Evolutionary conservation across 768 basidiomycete species (phyloP).

Genomic region (Mycena pura): DNA sequence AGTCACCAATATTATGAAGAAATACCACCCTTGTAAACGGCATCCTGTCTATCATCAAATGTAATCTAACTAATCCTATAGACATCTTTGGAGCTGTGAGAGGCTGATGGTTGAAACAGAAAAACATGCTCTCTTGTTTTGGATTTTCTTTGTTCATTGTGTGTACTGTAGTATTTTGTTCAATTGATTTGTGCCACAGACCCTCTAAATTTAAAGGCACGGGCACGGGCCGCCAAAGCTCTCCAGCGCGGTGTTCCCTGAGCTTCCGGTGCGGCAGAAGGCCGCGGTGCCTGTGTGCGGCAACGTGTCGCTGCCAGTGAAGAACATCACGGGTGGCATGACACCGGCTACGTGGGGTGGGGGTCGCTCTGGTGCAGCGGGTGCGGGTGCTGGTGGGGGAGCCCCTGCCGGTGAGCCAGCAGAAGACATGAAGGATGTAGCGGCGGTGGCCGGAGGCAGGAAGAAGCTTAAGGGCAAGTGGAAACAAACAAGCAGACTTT

Average conservation of each 20-base stretch:
- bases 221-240: conserved; percentile 58
- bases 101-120: not conserved
- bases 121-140: not conserved
- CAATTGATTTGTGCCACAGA: too few relatives aligned
- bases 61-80: not conserved
- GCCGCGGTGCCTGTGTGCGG: conserved; percentile 62
- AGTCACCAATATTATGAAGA: not conserved
- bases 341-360: conserved; percentile 50
- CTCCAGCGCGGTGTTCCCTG: conserved; percentile 70
- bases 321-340: conserved; percentile 56
- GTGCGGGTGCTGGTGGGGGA: conserved; percentile 12
- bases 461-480: conserved; percentile 84
- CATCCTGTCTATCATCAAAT: not conserved
- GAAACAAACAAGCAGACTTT: conserved; percentile 86
- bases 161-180: too few relatives aligned
- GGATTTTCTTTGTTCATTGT: not conserved
- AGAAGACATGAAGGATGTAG: conserved; percentile 58
- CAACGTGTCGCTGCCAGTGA: conserved; percentile 70
- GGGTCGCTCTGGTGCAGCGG: conserved; percentile 20
- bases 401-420: conserved; percentile 37
- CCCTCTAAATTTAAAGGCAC: too few relatives aligned
- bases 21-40: not conserved
- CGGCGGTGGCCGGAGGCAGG: conserved; percentile 46
- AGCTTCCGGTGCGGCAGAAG: conserved; percentile 61
- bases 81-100: not conserved